phyloP scores from a whole-genome alignment of 768 basidiomycete genomes.

The Cytidiella melzeri region DNA sequence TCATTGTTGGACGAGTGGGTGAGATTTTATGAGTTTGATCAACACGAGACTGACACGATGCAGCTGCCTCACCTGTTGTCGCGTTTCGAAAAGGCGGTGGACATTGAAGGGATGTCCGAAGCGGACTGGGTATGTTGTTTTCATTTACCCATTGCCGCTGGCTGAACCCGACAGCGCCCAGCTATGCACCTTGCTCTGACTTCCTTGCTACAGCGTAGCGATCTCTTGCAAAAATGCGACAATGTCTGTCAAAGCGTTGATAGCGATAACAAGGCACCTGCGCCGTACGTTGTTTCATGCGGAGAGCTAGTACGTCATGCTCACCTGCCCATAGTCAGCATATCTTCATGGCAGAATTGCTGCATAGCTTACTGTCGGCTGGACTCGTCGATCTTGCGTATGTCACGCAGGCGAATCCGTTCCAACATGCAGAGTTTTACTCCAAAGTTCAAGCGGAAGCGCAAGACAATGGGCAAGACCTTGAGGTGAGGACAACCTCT shows the following conservation, averaged over 20 bases:
- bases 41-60: too few species aligned
- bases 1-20: slow-evolving; percentile 68
- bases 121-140: slow-evolving; percentile 49
- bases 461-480: slow-evolving; percentile 50
- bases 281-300: neutral
- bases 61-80: slow-evolving; percentile 59
- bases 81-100: slow-evolving; percentile 49
- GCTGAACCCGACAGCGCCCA: slow-evolving; percentile 22
- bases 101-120: slow-evolving; percentile 42
- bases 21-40: too few species aligned
- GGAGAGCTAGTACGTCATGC: neutral
- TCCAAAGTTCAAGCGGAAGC: slow-evolving; percentile 52
- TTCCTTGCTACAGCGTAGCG: slow-evolving; percentile 41
- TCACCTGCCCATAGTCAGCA: slow-evolving; percentile 6
- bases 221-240: slow-evolving; percentile 53
- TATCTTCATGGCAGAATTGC: slow-evolving; percentile 37
- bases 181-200: slow-evolving; percentile 48
- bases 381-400: slow-evolving; percentile 52
- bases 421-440: slow-evolving; percentile 39
- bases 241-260: slow-evolving; percentile 16
- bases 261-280: slow-evolving; percentile 13
- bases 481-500: slow-evolving; percentile 39
- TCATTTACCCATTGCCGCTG: slow-evolving; percentile 5
- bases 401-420: slow-evolving; percentile 45
- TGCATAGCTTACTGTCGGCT: slow-evolving; percentile 47